Conservation (phyloP, 2,329 filamentous ascomycete genomes). For the Dactylellina drechsleri region DNA sequence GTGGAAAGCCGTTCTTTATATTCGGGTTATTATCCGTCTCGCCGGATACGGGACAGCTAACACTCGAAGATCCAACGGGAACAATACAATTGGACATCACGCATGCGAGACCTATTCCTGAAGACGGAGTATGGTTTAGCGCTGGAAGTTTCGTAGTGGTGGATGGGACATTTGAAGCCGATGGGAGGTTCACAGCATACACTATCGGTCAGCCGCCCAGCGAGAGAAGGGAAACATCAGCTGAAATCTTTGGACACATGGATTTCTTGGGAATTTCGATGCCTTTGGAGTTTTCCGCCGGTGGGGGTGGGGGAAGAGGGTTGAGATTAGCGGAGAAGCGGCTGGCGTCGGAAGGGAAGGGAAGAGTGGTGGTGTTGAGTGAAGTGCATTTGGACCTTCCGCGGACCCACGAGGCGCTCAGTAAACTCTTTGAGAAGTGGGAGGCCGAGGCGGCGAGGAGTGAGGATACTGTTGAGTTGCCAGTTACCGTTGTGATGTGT, state of each 20-base stretch:
- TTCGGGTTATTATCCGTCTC: conserved; percentile 70
- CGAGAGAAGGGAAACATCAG: conserved; percentile 80
- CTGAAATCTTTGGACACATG: conserved; percentile 82
- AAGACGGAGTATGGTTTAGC: conserved; percentile 88
- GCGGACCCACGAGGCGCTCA: conserved; percentile 80
- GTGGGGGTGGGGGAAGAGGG: conserved; percentile 56
- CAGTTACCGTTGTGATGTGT: conserved; percentile 60
- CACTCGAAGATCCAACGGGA: conserved; percentile 86
- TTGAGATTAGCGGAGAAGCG: conserved; percentile 54
- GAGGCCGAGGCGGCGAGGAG: conserved; percentile 67
- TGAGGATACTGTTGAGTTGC: conserved; percentile 63
- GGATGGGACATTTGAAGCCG: conserved; percentile 96
- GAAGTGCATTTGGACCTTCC: conserved; percentile 89
- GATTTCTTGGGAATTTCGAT: conserved; percentile 78
- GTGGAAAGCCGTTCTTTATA: conserved; percentile 57
- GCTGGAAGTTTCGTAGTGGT: conserved; percentile 96
- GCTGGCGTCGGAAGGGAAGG: conserved; percentile 40
- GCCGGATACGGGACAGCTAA: conserved; percentile 81
- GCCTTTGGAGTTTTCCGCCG: conserved; percentile 56
- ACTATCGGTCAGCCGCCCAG: conserved; percentile 91
- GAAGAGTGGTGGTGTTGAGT: conserved; percentile 77
- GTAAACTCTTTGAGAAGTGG: conserved; percentile 80
- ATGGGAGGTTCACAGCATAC: conserved; percentile 90
- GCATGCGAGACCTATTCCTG: conserved; percentile 82
- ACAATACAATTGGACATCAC: conserved; percentile 85